Conservation (phyloP, 176 grass and related monocot species). For the Phoenix dactylifera region DNA sequence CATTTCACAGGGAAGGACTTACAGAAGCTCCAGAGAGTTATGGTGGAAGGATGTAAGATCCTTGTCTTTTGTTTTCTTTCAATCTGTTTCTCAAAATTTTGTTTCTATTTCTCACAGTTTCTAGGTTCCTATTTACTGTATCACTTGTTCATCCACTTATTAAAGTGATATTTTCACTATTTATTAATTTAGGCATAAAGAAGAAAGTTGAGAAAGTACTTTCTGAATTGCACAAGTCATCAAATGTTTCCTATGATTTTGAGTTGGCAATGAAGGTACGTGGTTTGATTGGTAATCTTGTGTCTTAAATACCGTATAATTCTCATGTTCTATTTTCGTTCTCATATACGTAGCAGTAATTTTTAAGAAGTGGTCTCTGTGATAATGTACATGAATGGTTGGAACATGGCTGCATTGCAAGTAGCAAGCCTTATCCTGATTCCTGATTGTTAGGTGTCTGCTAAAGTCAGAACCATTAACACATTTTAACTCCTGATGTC, state of each 20-base stretch:
- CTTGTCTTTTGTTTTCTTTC: neutral
- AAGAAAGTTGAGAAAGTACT: conserved; percentile 45
- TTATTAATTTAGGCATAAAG: conserved; percentile 35
- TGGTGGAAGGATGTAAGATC: conserved; percentile 34
- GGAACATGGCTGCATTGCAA: too few species aligned
- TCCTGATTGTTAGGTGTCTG: too few species aligned
- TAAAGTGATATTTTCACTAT: neutral
- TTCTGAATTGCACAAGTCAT: conserved; percentile 28
- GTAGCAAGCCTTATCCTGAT: too few species aligned
- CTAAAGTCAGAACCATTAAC: too few species aligned
- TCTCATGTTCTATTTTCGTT: too few species aligned
- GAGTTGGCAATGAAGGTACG: conserved; percentile 35
- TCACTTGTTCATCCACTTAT: neutral
- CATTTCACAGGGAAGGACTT: conserved; percentile 42
- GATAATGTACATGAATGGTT: too few species aligned
- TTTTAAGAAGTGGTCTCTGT: too few species aligned
- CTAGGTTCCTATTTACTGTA: too few species aligned
- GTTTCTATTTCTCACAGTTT: too few species aligned
- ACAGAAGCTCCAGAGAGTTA: conserved; percentile 34
- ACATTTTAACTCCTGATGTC: too few species aligned
- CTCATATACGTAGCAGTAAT: too few species aligned
- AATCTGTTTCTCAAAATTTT: neutral
- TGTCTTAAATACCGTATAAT: too few species aligned
- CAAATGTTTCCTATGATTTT: conserved; percentile 23
- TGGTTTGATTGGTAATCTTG: neutral